Evolutionary conservation across 345 rosid species (phyloP), one percentile per base, ranked within the genome.

Genomic region (Citropsis articulata): DNA sequence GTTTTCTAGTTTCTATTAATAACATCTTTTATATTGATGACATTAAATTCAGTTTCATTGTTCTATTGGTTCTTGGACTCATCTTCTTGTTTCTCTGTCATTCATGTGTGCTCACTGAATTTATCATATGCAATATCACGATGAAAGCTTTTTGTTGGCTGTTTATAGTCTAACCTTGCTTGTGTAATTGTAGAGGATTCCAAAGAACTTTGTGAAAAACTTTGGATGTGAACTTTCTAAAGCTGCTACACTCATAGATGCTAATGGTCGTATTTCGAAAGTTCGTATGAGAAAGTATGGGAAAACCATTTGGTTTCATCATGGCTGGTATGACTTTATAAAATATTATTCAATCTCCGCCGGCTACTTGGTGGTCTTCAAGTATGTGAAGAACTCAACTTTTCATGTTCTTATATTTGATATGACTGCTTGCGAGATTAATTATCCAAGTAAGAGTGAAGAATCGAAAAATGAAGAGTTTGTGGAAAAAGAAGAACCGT

Each of bases 251-350:
- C 59, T 89, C n/a, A 75, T 36, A 14, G 63, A 60, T 27, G 83
- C 89, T 14, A 71, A 82, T 50, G 90, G 92, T 35, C 72, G 28
- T 55, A 76, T 31, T 55, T 85, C 89, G 84, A 71, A 35, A 24
- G 80, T 85, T 19, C 66, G 84, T 35, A 74, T 71, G 36, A 85
- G 59, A 57, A 61, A 31, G 2, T 71, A 63, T n/a, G 63, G 67
- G 72, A 66, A 74, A 22, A 13, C 50, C 50, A 65, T 85, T 64
- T 89, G 84, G 85, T 83, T 88, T 63, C 84, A 88, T 31, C 76
- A 80, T 61, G 88, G 86, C 13, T 88, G 88, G 88, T 75, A 82
- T 50, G 77, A 87, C 2, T 84, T 89, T 76, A 71, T 69, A 1
- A 69, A 85, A n/a, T 80, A 82, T 57, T 55, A 87, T 71, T 82